Evolutionary conservation across 2,329 filamentous ascomycete species (phyloP).

Genomic region (Monascus ruber): DNA sequence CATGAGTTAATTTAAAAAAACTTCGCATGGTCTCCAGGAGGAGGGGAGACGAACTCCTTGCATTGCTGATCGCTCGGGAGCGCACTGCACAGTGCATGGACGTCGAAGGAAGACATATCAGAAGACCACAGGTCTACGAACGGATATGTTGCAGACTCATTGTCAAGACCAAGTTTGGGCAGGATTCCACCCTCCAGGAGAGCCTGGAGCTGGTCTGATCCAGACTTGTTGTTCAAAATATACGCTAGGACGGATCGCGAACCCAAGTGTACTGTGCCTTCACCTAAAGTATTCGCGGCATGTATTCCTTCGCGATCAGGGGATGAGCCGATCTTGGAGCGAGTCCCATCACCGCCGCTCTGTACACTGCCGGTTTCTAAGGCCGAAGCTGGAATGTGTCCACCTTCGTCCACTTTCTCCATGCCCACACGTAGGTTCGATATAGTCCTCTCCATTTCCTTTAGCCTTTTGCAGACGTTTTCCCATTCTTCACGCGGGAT

Average conservation of each 20-base stretch:
- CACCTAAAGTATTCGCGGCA: conserved; percentile 47
- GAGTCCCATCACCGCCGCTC: conserved; percentile 17
- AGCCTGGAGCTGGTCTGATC: conserved; percentile 39
- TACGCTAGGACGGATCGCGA: conserved; percentile 52
- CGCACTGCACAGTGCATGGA: conserved; percentile 47
- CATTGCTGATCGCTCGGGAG: conserved; percentile 49
- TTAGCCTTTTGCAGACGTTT: conserved; percentile 29
- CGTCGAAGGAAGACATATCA: conserved; percentile 46
- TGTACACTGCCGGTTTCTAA: conserved; percentile 20
- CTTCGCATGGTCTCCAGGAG: not conserved
- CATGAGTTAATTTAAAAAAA: conserved; percentile 3
- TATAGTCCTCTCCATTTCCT: conserved; percentile 33
- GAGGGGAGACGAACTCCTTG: conserved; percentile 31
- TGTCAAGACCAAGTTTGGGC: conserved; percentile 52
- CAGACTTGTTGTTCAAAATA: conserved; percentile 44
- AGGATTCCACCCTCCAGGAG: conserved; percentile 50
- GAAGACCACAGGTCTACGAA: conserved; percentile 56
- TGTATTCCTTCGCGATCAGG: conserved; percentile 46
- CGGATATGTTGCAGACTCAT: conserved; percentile 53
- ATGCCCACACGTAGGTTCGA: conserved; percentile 27
- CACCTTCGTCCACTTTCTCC: conserved; percentile 24
- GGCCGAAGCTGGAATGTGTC: conserved; percentile 4
- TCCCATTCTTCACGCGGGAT: conserved; percentile 35
- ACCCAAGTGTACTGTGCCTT: conserved; percentile 51
- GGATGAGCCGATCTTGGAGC: conserved; percentile 20